A percentile compares a stretch with the other conserved stretches of the same genome.
Conservation (phyloP, 2,329 filamentous ascomycete species). For the Colletotrichum sp. region DNA sequence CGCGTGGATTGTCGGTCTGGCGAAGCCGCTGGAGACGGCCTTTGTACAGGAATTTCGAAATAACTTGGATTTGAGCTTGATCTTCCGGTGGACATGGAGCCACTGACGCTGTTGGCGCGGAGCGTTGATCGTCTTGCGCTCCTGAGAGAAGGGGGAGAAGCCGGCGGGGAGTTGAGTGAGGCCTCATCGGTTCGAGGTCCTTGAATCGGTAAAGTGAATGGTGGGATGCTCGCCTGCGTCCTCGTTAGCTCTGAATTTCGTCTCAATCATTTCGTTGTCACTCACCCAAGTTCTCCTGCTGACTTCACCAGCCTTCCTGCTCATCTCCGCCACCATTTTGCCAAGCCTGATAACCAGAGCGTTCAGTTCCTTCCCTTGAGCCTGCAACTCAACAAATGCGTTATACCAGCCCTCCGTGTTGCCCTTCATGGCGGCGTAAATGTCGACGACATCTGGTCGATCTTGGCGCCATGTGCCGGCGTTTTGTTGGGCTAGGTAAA, state of each 20-base stretch:
- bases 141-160: conserved; percentile 25
- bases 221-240: conserved; percentile 22
- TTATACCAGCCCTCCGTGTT: conserved; percentile 91
- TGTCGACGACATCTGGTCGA: conserved; percentile 68
- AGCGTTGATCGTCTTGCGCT: conserved; percentile 12
- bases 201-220: conserved; percentile 24
- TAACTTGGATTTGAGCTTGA: conserved; percentile 23
- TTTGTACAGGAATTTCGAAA: conserved; percentile 27
- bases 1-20: conserved; percentile 3
- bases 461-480: conserved; percentile 65
- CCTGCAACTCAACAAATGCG: conserved; percentile 78
- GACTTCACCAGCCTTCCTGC: conserved; percentile 81
- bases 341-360: conserved; percentile 74
- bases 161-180: conserved; percentile 25
- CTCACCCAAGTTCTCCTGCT: conserved; percentile 79
- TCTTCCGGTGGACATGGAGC: conserved; percentile 14
- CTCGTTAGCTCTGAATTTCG: background rate
- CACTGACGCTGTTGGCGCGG: conserved; percentile 18
- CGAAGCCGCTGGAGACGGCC: conserved; percentile 4
- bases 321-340: conserved; percentile 83
- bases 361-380: conserved; percentile 73
- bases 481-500: conserved; percentile 74
- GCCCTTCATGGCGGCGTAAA: conserved; percentile 88
- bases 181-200: conserved; percentile 19
- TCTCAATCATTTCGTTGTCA: conserved; percentile 1